phyloP scores from a whole-genome alignment of 2,329 filamentous ascomycete genomes.

The Phaeosphaeria sp. region DNA sequence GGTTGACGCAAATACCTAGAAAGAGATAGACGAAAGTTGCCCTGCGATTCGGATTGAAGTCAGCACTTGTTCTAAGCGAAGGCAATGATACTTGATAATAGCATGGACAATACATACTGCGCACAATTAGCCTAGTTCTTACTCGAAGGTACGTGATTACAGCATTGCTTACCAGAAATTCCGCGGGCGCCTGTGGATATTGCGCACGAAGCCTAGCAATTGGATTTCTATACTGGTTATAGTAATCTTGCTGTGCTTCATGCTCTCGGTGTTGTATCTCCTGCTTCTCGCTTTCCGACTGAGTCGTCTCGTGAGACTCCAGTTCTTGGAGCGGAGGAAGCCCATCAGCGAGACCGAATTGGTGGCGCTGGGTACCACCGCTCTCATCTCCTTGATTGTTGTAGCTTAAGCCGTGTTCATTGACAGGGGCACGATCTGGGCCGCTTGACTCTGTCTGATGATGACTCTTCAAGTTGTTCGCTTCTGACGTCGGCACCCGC shows the following conservation, averaged over 20 bases:
- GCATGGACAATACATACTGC: too few species aligned
- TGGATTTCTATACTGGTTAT: slow-evolving; percentile 59
- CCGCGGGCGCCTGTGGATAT: slow-evolving; percentile 61
- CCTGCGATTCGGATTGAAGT: too few species aligned
- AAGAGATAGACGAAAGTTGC: slow-evolving; percentile 45
- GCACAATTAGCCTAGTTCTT: too few species aligned
- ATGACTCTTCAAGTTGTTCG: slow-evolving; percentile 9
- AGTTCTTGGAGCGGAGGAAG: slow-evolving; percentile 46
- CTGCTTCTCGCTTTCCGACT: slow-evolving; percentile 45
- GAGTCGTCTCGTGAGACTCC: slow-evolving; percentile 31
- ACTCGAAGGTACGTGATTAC: too few species aligned
- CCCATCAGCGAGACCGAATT: slow-evolving; percentile 55
- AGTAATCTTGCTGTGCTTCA: slow-evolving; percentile 53
- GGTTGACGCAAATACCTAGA: slow-evolving; percentile 59
- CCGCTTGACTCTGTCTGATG: slow-evolving; percentile 3
- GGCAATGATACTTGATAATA: too few species aligned
- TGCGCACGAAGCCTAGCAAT: slow-evolving; percentile 60
- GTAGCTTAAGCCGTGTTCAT: slow-evolving; percentile 28
- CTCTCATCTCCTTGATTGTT: slow-evolving; percentile 12
- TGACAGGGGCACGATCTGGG: slow-evolving; percentile 21
- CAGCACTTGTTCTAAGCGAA: too few species aligned
- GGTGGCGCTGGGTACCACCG: slow-evolving; percentile 6
- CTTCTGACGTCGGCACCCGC: slow-evolving; percentile 15
- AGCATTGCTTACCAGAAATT: too few species aligned
- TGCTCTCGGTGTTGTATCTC: slow-evolving; percentile 50